Evolutionary conservation across 2,329 filamentous ascomycete species (phyloP).

Genomic region (Xylaria polymorpha): DNA sequence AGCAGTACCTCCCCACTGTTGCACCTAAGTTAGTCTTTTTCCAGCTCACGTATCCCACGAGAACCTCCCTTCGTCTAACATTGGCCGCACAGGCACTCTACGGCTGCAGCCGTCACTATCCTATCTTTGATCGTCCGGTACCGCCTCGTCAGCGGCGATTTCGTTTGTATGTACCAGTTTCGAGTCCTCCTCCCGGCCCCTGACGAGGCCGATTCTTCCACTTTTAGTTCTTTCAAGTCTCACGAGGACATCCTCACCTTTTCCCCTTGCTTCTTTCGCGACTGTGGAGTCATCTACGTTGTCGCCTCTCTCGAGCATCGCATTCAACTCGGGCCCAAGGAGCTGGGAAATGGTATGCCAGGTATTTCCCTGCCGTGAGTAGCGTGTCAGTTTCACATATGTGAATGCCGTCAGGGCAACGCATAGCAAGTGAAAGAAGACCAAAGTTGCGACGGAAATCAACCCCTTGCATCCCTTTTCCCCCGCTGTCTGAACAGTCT

Average conservation of each 20-base stretch:
- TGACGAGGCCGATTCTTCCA: background rate
- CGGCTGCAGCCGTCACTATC: too few relatives aligned
- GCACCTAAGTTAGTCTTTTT: too few relatives aligned
- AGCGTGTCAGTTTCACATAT: background rate
- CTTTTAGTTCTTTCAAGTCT: background rate
- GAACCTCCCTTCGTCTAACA: too few relatives aligned
- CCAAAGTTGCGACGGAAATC: background rate
- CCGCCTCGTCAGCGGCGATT: too few relatives aligned
- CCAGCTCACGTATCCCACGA: too few relatives aligned
- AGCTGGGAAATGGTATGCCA: constrained; percentile 20
- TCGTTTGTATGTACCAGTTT: too few relatives aligned
- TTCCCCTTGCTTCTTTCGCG: background rate
- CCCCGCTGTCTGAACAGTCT: background rate
- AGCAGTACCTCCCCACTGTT: too few relatives aligned
- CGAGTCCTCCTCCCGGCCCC: too few relatives aligned
- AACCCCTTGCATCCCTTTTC: background rate
- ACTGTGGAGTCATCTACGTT: background rate
- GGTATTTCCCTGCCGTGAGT: constrained; percentile 4
- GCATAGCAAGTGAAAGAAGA: background rate
- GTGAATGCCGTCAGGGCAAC: background rate
- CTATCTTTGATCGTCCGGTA: too few relatives aligned
- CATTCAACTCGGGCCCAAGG: background rate
- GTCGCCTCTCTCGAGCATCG: background rate
- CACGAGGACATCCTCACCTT: background rate
- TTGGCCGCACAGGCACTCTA: too few relatives aligned